Percentiles rank a stretch among this genome's conserved stretches.
Conservation (phyloP, 2,329 filamentous ascomycete genomes). For the Dothidotthia symphoricarpi region DNA sequence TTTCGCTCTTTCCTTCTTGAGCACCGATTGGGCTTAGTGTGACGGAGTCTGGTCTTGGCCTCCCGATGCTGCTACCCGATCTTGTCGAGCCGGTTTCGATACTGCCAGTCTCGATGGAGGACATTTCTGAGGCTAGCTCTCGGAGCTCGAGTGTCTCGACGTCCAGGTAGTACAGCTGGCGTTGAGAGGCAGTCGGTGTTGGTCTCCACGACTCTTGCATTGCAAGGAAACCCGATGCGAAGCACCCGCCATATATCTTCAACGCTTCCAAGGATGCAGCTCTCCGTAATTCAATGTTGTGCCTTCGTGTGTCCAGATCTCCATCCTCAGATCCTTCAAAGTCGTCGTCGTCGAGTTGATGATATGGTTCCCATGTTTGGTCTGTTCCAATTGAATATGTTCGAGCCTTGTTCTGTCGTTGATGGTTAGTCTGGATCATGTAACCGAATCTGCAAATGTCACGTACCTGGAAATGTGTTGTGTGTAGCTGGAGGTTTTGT, state of each 20-base stretch:
- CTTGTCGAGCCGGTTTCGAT: conserved; percentile 12
- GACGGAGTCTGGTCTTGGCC: conserved; percentile 35
- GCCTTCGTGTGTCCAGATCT: conserved; percentile 15
- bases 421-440: conserved; percentile 6
- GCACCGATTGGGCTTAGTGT: conserved; percentile 23
- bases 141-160: conserved; percentile 27
- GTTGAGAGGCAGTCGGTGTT: conserved; percentile 17
- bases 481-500: conserved; percentile 34
- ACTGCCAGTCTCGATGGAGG: conserved; percentile 13
- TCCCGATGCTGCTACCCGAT: conserved; percentile 16
- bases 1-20: conserved; percentile 12
- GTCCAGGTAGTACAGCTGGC: conserved; percentile 17
- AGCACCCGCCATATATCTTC: conserved; percentile 34
- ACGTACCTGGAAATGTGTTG: conserved; percentile 24
- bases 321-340: conserved; percentile 23
- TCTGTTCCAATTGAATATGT: conserved; percentile 18
- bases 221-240: conserved; percentile 32
- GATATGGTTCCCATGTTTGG: conserved; percentile 11
- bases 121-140: conserved; percentile 25
- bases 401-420: conserved; percentile 7
- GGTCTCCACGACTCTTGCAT: conserved; percentile 27
- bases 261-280: conserved; percentile 30
- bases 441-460: neutral
- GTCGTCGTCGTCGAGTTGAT: conserved; percentile 20
- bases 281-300: conserved; percentile 22